Base-by-base conservation (phyloP, 306 rosid species). In the Glycine soja region DNA sequence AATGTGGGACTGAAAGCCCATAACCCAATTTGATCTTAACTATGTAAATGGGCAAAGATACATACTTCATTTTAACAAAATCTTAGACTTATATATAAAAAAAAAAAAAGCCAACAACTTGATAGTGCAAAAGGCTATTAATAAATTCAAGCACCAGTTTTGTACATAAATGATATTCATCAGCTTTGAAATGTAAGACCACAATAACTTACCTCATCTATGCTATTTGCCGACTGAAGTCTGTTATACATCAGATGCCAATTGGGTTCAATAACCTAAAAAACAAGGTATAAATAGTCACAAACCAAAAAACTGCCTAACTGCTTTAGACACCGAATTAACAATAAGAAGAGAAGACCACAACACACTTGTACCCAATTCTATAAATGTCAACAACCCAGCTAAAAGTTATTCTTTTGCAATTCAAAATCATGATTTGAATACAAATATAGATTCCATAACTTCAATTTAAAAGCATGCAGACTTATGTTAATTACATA, bases 191-290 rank as follows among this genome's bases (percentile, higher is more conserved):
- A 46, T 34, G 70, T 1, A 77, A 13, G 43, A 58, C 40, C 75
- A 80, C 13, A 64, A 18, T 52, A 67, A 73, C 73, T 53, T 68
- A 91, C 99, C 95, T 95, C 99, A 74, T 95, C 99, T 86, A 95
- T 87, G 88, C 98, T 93, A 82, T 89, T 95, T 70, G 98, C 95
- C 47, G 95, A 87, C 83, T 93, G 97, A 85, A 95, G 91, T 83
- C 94, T 85, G 83, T 73, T 87, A 87, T 90, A 89, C 99, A 95
- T 91, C 84, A 91, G 85, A 80, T 95, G 99, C 96, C 99, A 95
- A 80, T 90, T 95, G 77, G 98, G 98, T 84, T 95, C 99, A 78
- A 95, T 87, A 85, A 95, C 99, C 99, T 95, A 88, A 62, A 81
- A 79, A 30, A 85, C 70, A 67, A 32, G 83, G 54, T 45, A 50